These are phyloP conservation scores for Aspergillus brunneoviolaceus DNA, from an alignment of 2,329 filamentous ascomycete genomes.

Conservation along the genomic window DNA sequence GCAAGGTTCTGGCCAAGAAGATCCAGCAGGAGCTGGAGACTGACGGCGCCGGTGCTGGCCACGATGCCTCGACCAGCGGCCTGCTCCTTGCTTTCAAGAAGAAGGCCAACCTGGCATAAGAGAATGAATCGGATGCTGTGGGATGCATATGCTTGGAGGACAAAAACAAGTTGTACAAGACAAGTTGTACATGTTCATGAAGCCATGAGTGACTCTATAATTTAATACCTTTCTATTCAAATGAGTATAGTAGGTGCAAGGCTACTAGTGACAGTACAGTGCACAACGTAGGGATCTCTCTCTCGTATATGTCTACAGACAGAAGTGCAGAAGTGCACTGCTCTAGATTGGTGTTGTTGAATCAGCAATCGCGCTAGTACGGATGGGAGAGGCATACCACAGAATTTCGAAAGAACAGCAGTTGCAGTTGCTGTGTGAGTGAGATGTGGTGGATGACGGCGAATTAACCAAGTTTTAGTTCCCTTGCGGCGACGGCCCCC, in stretches of 20 bases:
- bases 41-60: slow-evolving; percentile 66
- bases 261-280: neutral
- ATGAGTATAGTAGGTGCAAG: neutral
- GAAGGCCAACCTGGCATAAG: slow-evolving; percentile 53
- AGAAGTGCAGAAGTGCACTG: no score
- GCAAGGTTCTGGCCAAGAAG: slow-evolving; percentile 94
- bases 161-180: slow-evolving; percentile 18
- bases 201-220: slow-evolving; percentile 18
- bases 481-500: neutral
- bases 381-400: neutral
- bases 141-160: slow-evolving; percentile 1
- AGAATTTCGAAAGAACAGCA: neutral
- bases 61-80: slow-evolving; percentile 85
- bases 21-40: slow-evolving; percentile 80
- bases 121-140: neutral
- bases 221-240: slow-evolving; percentile 10
- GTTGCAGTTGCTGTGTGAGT: neutral
- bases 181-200: slow-evolving; percentile 20
- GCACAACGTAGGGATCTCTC: no score
- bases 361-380: neutral
- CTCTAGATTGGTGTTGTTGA: neutral
- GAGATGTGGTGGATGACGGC: neutral
- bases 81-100: slow-evolving; percentile 92
- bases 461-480: neutral
- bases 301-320: no score